These are phyloP conservation scores for Fonsecaea multimorphosa DNA, from an alignment of 2,329 filamentous ascomycete genomes.

Conservation along the genomic window DNA sequence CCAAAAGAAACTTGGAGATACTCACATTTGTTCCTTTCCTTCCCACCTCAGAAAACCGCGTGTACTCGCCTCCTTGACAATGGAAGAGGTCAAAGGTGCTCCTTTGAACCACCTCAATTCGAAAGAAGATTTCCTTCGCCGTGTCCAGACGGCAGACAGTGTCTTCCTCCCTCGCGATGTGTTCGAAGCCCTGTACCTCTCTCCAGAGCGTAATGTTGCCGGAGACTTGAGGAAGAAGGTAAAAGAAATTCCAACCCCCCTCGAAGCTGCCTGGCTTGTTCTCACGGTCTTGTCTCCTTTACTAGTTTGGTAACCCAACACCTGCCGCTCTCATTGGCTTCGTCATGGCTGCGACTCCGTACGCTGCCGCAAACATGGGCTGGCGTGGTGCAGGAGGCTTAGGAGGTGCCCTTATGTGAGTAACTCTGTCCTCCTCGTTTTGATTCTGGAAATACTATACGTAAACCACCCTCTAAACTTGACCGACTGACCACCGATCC, in stretches of 20 bases:
- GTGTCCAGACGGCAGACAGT: slow-evolving; percentile 24
- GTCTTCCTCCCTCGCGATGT: slow-evolving; percentile 36
- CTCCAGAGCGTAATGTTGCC: slow-evolving; percentile 40
- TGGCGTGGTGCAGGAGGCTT: slow-evolving; percentile 62
- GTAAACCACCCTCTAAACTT: too few relatives aligned
- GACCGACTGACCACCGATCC: too few relatives aligned
- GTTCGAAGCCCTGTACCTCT: slow-evolving; percentile 42
- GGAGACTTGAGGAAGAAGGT: slow-evolving; percentile 37
- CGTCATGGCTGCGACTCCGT: slow-evolving; percentile 25
- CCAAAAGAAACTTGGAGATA: not conserved
- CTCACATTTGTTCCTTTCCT: not conserved
- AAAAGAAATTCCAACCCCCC: slow-evolving; percentile 37
- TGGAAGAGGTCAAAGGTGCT: slow-evolving; percentile 16
- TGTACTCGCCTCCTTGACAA: not conserved
- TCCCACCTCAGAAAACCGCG: not conserved
- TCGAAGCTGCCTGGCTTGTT: slow-evolving; percentile 51
- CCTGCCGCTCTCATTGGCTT: slow-evolving; percentile 28
- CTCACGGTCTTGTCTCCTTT: slow-evolving; percentile 49
- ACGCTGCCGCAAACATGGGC: slow-evolving; percentile 49
- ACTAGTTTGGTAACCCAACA: slow-evolving; percentile 53
- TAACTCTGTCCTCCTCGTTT: not conserved
- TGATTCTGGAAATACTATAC: too few relatives aligned
- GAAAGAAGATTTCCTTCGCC: slow-evolving; percentile 23
- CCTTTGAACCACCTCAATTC: slow-evolving; percentile 18
- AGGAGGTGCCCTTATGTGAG: slow-evolving; percentile 39